Conservation (phyloP, 192 early-diverging fungal genomes). For the Gamsiella multidivaricata region DNA sequence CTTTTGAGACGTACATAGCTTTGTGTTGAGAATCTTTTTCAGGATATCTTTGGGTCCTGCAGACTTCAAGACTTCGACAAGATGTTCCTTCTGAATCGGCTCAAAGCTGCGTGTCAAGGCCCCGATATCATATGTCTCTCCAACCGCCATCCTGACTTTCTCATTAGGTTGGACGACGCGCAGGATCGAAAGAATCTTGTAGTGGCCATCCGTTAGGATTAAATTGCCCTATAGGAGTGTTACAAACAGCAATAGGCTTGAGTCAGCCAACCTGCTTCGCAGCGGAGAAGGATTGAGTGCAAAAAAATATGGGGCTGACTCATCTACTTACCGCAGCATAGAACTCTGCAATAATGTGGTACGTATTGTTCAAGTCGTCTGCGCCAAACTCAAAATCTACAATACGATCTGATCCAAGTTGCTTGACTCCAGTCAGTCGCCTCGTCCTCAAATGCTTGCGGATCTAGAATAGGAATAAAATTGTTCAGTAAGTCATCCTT, state of each 20-base stretch:
- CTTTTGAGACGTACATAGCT: slow-evolving; percentile 57
- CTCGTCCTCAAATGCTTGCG: slow-evolving; percentile 92
- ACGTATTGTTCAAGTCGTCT: slow-evolving; percentile 61
- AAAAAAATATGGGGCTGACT: slow-evolving; percentile 3
- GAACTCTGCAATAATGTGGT: slow-evolving; percentile 83
- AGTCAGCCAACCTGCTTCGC: neutral
- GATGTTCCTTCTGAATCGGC: slow-evolving; percentile 62
- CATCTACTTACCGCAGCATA: slow-evolving; percentile 71
- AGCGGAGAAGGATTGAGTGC: neutral
- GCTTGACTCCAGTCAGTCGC: slow-evolving; percentile 79
- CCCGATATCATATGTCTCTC: slow-evolving; percentile 80
- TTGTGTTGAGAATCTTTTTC: slow-evolving; percentile 72
- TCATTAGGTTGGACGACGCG: slow-evolving; percentile 89
- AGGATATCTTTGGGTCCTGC: slow-evolving; percentile 73
- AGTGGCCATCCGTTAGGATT: slow-evolving; percentile 92
- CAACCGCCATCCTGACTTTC: slow-evolving; percentile 83
- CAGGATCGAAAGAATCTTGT: slow-evolving; percentile 84
- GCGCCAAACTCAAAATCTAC: slow-evolving; percentile 95
- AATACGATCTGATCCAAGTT: slow-evolving; percentile 92
- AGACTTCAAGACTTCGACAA: slow-evolving; percentile 62
- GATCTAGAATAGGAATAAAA: slow-evolving; percentile 58
- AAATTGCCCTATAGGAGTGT: slow-evolving; percentile 84
- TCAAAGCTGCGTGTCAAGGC: slow-evolving; percentile 64
- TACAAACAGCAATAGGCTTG: neutral
- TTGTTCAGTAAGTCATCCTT: too few species aligned